phyloP scores from a whole-genome alignment of 2,329 filamentous ascomycete genomes.

The Davidsoniella eucalypti region DNA sequence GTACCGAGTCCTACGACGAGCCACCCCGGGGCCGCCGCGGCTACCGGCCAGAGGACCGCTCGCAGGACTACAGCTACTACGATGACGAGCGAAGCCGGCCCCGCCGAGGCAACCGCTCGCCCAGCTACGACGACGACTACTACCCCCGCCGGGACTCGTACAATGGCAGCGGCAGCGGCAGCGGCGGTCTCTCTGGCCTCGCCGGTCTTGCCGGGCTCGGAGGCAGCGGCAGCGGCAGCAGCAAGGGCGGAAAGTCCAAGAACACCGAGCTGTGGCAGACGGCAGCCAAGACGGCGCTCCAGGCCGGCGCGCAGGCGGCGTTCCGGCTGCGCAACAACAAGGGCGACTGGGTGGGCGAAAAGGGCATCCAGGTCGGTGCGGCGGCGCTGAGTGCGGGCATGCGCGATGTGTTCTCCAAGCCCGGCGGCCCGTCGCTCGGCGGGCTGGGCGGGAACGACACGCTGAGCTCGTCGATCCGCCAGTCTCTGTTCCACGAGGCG shows the following conservation, averaged over 20 bases:
- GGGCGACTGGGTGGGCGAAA: slow-evolving; percentile 30
- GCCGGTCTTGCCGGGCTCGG: not conserved
- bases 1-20: slow-evolving; percentile 8
- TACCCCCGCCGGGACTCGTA: not conserved
- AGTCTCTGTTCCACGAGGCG: slow-evolving; percentile 10
- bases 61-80: slow-evolving; percentile 3
- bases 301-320: slow-evolving; percentile 31
- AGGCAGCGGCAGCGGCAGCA: not conserved
- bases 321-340: slow-evolving; percentile 29
- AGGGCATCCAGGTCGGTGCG: slow-evolving; percentile 31
- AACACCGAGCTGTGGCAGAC: slow-evolving; percentile 17
- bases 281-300: slow-evolving; percentile 30
- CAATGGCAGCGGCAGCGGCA: not conserved
- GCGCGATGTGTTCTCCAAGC: slow-evolving; percentile 25
- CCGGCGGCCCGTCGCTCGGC: slow-evolving; percentile 1
- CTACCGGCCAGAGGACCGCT: slow-evolving; percentile 1
- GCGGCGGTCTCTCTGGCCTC: not conserved
- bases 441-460: slow-evolving; percentile 8
- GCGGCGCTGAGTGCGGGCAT: slow-evolving; percentile 32
- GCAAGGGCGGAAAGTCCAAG: slow-evolving; percentile 4
- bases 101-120: slow-evolving; percentile 1
- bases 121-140: slow-evolving; percentile 6
- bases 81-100: slow-evolving; percentile 4
- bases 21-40: slow-evolving; percentile 7
- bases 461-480: slow-evolving; percentile 3